Conservation (phyloP, 2,329 filamentous ascomycete genomes). For the Cadophora gregata region DNA sequence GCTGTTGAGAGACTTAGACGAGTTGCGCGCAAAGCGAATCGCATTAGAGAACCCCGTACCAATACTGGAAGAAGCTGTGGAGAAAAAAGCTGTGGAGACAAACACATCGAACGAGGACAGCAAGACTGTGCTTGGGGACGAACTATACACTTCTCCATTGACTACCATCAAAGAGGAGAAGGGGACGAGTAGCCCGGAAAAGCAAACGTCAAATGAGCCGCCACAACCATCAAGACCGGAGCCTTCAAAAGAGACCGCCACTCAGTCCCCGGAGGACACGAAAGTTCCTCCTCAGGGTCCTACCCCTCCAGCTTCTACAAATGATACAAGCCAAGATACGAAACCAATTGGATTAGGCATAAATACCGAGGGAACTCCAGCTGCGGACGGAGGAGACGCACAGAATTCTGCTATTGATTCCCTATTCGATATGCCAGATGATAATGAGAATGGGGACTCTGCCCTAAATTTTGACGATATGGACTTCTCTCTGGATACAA, state of each 20-base stretch:
- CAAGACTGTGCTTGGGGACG: neutral
- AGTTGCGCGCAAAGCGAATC: slow-evolving; percentile 39
- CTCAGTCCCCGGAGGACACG: slow-evolving; percentile 10
- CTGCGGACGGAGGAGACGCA: slow-evolving; percentile 27
- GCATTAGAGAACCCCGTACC: slow-evolving; percentile 40
- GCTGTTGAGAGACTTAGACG: slow-evolving; percentile 59
- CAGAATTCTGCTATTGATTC: slow-evolving; percentile 40
- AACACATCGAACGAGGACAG: neutral
- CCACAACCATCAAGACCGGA: slow-evolving; percentile 26
- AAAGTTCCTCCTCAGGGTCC: slow-evolving; percentile 24
- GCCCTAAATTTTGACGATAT: slow-evolving; percentile 39
- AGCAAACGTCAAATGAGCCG: slow-evolving; percentile 10
- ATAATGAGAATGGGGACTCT: slow-evolving; percentile 26
- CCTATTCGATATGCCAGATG: slow-evolving; percentile 39
- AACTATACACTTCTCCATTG: slow-evolving; percentile 16
- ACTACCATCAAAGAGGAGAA: slow-evolving; percentile 34
- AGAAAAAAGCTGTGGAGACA: slow-evolving; percentile 37
- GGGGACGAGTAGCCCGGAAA: slow-evolving; percentile 28
- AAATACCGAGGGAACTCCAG: slow-evolving; percentile 32
- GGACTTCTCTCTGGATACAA: slow-evolving; percentile 37
- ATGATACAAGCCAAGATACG: slow-evolving; percentile 22
- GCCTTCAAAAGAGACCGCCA: slow-evolving; percentile 26
- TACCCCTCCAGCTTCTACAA: slow-evolving; percentile 36
- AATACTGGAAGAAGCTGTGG: slow-evolving; percentile 25
- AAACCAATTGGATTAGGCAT: slow-evolving; percentile 39